Percentiles rank a stretch among this genome's conserved stretches.
Evolutionary conservation across 768 basidiomycete species (phyloP).

Genomic region (Lepiota venenata): DNA sequence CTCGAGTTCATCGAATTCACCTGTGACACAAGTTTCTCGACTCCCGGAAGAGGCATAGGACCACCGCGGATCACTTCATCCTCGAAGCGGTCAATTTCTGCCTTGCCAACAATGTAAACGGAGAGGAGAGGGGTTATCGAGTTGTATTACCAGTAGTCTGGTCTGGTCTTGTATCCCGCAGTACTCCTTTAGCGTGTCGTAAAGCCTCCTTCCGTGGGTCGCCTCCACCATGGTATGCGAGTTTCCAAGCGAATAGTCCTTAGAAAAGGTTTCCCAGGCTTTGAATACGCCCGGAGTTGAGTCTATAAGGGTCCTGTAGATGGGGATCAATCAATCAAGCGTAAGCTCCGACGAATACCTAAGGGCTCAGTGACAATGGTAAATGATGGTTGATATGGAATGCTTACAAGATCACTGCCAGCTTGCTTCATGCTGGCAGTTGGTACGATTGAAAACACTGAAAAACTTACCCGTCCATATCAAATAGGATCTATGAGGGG

Average conservation of each 20-base stretch:
- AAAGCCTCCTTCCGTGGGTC: constrained; percentile 73
- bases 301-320: constrained; percentile 65
- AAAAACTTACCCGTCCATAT: constrained; percentile 60
- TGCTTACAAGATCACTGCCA: not conserved
- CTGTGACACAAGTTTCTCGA: constrained; percentile 48
- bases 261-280: constrained; percentile 72
- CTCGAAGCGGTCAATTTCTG: constrained; percentile 77
- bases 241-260: constrained; percentile 55
- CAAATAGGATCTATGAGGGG: constrained; percentile 53
- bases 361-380: constrained; percentile 1
- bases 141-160: constrained; percentile 44
- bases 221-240: constrained; percentile 45
- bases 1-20: constrained; percentile 28
- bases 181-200: constrained; percentile 70
- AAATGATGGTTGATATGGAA: constrained; percentile 4
- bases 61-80: constrained; percentile 65
- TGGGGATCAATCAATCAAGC: constrained; percentile 2
- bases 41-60: constrained; percentile 66
- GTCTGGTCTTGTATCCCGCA: constrained; percentile 59
- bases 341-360: not conserved
- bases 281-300: constrained; percentile 80
- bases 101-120: constrained; percentile 30
- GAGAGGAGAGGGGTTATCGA: not conserved
- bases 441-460: not conserved
- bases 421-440: not conserved